Evolutionary conservation across 108 stramenopile species (phyloP).

Genomic region (Fragilariopsis cylindrus): DNA sequence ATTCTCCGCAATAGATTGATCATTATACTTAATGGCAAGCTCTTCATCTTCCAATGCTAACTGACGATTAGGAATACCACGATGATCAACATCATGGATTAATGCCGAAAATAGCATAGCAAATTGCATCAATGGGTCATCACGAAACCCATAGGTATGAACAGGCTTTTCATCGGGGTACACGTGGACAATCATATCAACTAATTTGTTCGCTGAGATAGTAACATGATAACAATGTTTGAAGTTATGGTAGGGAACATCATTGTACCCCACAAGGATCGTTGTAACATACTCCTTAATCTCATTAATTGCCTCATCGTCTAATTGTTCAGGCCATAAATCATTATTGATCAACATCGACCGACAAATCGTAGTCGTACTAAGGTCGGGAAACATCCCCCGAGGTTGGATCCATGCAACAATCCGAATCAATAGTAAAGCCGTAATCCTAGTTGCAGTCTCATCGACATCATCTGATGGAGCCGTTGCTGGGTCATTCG

Average conservation of each 20-base stretch:
- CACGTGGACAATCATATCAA: conserved; percentile 68
- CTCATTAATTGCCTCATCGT: conserved; percentile 34
- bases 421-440: conserved; percentile 63
- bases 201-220: conserved; percentile 58
- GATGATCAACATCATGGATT: conserved; percentile 80
- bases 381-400: conserved; percentile 38
- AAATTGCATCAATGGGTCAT: conserved; percentile 64
- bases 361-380: conserved; percentile 44
- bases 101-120: conserved; percentile 71
- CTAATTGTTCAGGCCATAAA: conserved; percentile 38
- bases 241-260: conserved; percentile 66
- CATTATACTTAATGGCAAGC: conserved; percentile 76
- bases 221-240: conserved; percentile 79
- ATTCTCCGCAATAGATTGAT: conserved; percentile 78
- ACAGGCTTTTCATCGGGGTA: conserved; percentile 5
- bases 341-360: conserved; percentile 23
- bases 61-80: conserved; percentile 60
- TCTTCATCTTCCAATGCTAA: conserved; percentile 52
- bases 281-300: conserved; percentile 42
- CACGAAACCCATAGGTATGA: conserved; percentile 58
- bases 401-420: conserved; percentile 56
- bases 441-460: conserved; percentile 55
- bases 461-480: conserved; percentile 37
- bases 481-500: conserved; percentile 37
- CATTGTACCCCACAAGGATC: conserved; percentile 42